A percentile compares a stretch with the other conserved stretches of the same genome.
Evolutionary conservation across 1,284 basidiomycete genomes (phyloP).

Genomic region (Laetiporus sulphureus): DNA sequence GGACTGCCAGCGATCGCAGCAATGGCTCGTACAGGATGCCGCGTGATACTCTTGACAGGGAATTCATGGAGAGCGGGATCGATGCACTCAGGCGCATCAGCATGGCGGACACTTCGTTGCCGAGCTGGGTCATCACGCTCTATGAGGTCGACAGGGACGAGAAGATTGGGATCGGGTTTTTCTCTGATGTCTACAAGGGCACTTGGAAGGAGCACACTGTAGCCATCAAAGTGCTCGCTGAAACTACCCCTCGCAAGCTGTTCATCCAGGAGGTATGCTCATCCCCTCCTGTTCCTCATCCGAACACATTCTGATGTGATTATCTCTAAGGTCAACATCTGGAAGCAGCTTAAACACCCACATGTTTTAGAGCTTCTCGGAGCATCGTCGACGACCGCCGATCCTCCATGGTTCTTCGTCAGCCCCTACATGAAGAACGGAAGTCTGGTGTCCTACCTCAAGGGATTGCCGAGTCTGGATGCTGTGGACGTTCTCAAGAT

Average conservation of each 20-base stretch:
- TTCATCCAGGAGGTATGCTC: slow-evolving; percentile 29
- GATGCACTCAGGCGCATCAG: slow-evolving; percentile 43
- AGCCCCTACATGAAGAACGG: slow-evolving; percentile 49
- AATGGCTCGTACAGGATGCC: slow-evolving; percentile 4
- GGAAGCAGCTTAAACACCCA: slow-evolving; percentile 33
- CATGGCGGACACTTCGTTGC: slow-evolving; percentile 35
- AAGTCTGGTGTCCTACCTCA: slow-evolving; percentile 39
- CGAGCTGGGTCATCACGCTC: slow-evolving; percentile 69
- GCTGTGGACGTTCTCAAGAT: slow-evolving; percentile 46
- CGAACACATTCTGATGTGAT: neutral
- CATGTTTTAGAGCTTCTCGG: slow-evolving; percentile 37
- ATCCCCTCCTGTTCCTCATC: neutral
- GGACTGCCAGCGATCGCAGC: slow-evolving; percentile 12
- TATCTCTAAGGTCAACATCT: slow-evolving; percentile 24
- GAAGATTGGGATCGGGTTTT: slow-evolving; percentile 62
- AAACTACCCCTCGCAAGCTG: slow-evolving; percentile 29
- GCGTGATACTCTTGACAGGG: slow-evolving; percentile 32
- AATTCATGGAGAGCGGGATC: slow-evolving; percentile 43
- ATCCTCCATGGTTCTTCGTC: slow-evolving; percentile 46
- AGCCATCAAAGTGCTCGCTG: slow-evolving; percentile 40
- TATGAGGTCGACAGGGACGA: slow-evolving; percentile 59
- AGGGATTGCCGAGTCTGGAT: slow-evolving; percentile 26
- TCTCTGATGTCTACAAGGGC: slow-evolving; percentile 65
- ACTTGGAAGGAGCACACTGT: slow-evolving; percentile 54
- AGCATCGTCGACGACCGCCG: slow-evolving; percentile 33